Evolutionary conservation across 1,284 basidiomycete genomes (phyloP).

Genomic region (Violaceomyces palustris): DNA sequence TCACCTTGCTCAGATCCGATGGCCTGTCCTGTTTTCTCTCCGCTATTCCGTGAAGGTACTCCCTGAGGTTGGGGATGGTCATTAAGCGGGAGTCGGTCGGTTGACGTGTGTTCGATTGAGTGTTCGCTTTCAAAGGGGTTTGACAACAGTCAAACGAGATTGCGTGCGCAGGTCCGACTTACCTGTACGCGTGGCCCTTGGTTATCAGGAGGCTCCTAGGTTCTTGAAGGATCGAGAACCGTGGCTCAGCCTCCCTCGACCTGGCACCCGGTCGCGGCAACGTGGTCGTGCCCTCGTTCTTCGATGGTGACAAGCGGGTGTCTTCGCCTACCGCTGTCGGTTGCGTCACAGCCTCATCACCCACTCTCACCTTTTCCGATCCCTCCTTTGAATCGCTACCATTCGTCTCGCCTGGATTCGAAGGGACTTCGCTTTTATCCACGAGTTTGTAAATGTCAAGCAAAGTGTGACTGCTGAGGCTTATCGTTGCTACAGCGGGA

Average conservation of each 20-base stretch:
- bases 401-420: too few species aligned
- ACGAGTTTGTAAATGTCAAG: conserved; percentile 78
- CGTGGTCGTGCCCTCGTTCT: background rate
- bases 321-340: conserved; percentile 61
- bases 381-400: too few species aligned
- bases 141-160: background rate
- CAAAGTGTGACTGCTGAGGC: conserved; percentile 73
- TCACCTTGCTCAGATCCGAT: conserved; percentile 18
- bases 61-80: conserved; percentile 8
- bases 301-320: conserved; percentile 59
- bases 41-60: conserved; percentile 55
- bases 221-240: conserved; percentile 47
- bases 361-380: conserved; percentile 44
- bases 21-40: conserved; percentile 52
- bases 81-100: background rate
- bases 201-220: conserved; percentile 47
- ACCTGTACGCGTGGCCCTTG: conserved; percentile 38
- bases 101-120: background rate
- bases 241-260: conserved; percentile 34
- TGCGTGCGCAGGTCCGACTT: conserved; percentile 1
- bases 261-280: conserved; percentile 17
- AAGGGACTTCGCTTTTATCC: too few species aligned
- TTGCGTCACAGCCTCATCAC: conserved; percentile 56
- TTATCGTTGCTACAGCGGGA: conserved; percentile 82
- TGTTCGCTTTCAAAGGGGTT: background rate